These are phyloP conservation scores for Candolleomyces efflorescens DNA, from an alignment of 768 basidiomycete species.

Conservation along the genomic window DNA sequence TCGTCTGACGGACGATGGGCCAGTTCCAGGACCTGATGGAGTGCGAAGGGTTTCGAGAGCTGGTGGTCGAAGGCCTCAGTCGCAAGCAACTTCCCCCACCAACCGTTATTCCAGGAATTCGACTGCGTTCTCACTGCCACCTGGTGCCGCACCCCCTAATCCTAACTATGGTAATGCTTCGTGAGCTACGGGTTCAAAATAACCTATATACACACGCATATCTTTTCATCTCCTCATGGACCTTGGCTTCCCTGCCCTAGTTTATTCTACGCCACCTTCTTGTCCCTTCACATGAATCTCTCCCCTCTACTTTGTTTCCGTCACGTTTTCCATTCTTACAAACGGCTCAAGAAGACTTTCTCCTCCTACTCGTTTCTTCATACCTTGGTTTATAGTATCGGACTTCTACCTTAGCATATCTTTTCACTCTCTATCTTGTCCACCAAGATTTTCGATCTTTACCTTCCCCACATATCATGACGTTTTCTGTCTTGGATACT, in stretches of 20 bases:
- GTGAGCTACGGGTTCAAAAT: conserved; percentile 8
- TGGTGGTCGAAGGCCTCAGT: conserved; percentile 50
- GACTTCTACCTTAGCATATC: no score
- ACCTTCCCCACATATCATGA: no score
- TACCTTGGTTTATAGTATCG: no score
- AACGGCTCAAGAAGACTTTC: no score
- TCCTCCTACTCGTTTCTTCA: no score
- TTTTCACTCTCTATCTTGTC: conserved; percentile 1
- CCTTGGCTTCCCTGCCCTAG: background rate
- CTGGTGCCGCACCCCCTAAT: conserved; percentile 71
- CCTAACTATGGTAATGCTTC: conserved; percentile 22
- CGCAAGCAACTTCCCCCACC: conserved; percentile 49
- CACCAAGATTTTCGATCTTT: background rate
- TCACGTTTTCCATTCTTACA: background rate
- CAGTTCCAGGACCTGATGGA: conserved; percentile 72
- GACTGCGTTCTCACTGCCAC: conserved; percentile 52
- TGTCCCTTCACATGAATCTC: background rate
- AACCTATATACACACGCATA: conserved; percentile 6
- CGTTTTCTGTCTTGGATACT: no score
- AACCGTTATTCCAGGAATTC: conserved; percentile 71
- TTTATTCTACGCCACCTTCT: background rate
- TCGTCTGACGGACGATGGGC: conserved; percentile 77
- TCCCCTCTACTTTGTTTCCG: background rate
- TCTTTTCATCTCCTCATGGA: conserved; percentile 4
- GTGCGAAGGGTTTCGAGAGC: conserved; percentile 77